phyloP scores from a whole-genome alignment of 2,329 filamentous ascomycete species.

The Pseudogymnoascus sp. region DNA sequence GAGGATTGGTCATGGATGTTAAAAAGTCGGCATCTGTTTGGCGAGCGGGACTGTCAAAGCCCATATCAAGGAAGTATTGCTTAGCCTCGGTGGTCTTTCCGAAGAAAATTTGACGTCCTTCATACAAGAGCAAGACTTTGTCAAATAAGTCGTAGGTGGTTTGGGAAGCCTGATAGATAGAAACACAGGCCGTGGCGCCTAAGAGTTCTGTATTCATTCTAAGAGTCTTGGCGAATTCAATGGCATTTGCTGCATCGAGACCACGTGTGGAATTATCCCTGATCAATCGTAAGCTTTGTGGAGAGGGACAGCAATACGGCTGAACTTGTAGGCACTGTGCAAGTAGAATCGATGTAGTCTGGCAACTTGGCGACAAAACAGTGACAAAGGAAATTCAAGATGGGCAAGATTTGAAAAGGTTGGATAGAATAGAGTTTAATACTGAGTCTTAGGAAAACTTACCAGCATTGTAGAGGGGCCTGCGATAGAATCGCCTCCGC shows the following conservation, averaged over 20 bases:
- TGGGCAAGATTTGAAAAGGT: conserved; percentile 54
- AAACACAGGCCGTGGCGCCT: conserved; percentile 55
- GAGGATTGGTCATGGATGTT: conserved; percentile 60
- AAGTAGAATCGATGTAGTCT: not conserved
- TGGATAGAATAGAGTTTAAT: conserved; percentile 61
- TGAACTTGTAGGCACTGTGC: not conserved
- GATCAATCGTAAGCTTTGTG: not conserved
- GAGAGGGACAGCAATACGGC: conserved; percentile 21
- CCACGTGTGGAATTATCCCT: conserved; percentile 72
- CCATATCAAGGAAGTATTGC: conserved; percentile 61
- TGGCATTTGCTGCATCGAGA: conserved; percentile 65
- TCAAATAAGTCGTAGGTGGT: conserved; percentile 67
- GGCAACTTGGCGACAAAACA: not conserved
- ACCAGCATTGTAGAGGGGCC: conserved; percentile 36
- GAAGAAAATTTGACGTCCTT: conserved; percentile 73
- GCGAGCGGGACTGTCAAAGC: conserved; percentile 60
- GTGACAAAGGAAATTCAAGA: not conserved
- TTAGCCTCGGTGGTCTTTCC: conserved; percentile 56
- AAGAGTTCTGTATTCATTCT: conserved; percentile 59
- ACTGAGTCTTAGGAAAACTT: conserved; percentile 63
- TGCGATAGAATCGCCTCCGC: conserved; percentile 36
- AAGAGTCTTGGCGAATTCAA: conserved; percentile 65
- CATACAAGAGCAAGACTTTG: conserved; percentile 68
- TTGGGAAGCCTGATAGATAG: conserved; percentile 68
- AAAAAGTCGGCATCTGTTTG: conserved; percentile 67